Evolutionary conservation across 139 green algal species (phyloP).

Genomic region (Ettlia oleoabundans): DNA sequence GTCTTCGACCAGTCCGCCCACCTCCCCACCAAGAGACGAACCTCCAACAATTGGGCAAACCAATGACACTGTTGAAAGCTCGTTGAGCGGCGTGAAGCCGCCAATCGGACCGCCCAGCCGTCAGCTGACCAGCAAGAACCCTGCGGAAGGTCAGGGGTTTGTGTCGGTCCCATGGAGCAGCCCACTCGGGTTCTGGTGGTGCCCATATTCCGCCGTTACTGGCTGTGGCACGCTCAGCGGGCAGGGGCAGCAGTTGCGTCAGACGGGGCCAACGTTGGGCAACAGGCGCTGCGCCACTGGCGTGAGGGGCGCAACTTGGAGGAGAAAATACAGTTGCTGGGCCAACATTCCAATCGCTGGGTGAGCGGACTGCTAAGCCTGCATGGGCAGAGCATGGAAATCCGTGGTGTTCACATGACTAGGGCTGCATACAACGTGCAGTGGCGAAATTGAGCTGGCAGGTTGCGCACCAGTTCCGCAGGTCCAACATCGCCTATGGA

Average conservation of each 20-base stretch:
- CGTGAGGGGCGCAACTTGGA: slow-evolving; percentile 37
- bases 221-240: slow-evolving; percentile 51
- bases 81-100: no score
- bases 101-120: not conserved
- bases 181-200: slow-evolving; percentile 40
- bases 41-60: no score
- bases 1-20: no score
- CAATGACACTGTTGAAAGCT: no score
- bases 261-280: not conserved
- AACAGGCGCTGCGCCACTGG: slow-evolving; percentile 21
- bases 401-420: no score
- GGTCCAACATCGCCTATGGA: slow-evolving; percentile 25
- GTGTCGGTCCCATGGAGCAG: no score
- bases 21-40: no score
- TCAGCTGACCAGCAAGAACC: no score
- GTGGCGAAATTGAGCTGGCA: not conserved
- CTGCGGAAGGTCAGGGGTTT: no score
- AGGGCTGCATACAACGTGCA: not conserved
- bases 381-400: no score
- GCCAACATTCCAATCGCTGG: not conserved
- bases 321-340: slow-evolving; percentile 35
- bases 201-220: slow-evolving; percentile 50
- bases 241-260: not conserved
- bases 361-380: not conserved
- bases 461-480: not conserved